phyloP scores from a whole-genome alignment of 192 early-diverging fungal species.

The Pecoramyces ruminantium region DNA sequence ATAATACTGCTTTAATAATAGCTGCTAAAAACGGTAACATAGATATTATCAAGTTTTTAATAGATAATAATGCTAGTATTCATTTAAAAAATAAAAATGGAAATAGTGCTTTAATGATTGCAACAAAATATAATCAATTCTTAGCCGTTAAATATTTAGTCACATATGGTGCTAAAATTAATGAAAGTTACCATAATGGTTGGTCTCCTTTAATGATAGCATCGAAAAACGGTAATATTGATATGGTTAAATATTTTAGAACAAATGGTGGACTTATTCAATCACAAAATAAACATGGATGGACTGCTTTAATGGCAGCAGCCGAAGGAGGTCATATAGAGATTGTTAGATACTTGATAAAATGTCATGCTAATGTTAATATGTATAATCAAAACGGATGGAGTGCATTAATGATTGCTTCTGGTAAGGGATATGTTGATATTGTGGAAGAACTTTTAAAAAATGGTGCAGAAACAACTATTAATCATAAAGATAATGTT shows the following conservation, averaged over 20 bases:
- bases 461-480: not conserved
- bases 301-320: not conserved
- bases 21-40: not conserved
- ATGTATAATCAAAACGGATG: not conserved
- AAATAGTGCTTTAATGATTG: not conserved
- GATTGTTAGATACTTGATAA: not conserved
- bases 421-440: not conserved
- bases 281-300: not conserved
- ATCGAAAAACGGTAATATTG: not conserved
- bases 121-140: not conserved
- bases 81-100: not conserved
- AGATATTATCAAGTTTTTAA: not conserved
- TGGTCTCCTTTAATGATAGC: not conserved
- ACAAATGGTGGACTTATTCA: not conserved
- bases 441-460: not conserved
- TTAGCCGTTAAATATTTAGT: not conserved
- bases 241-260: not conserved
- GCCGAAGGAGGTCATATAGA: not conserved
- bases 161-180: not conserved
- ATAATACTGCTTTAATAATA: not conserved
- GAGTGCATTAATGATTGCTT: not conserved
- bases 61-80: not conserved
- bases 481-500: not conserved
- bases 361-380: not conserved
- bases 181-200: not conserved